Base-by-base conservation (phyloP, 2,329 filamentous ascomycete genomes). In the Trichoderma sp. region DNA sequence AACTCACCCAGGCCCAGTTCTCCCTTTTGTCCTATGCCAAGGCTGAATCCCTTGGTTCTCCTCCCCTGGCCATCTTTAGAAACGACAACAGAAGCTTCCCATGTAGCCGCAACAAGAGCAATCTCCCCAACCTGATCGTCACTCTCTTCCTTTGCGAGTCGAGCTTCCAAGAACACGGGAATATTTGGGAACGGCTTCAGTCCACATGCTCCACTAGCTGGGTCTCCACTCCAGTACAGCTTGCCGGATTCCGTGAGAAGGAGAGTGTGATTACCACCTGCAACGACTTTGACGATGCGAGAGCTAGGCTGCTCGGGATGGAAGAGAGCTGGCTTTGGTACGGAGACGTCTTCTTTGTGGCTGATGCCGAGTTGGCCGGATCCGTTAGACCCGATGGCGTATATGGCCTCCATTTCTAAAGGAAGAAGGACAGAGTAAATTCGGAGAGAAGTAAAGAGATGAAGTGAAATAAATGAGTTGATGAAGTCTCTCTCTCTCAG, bases 201-300 rank as follows among this genome's bases (percentile, higher is more conserved):
- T 1, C 88, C 89, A 74, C 88, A 90, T 2, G 88, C 87, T 14
- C 89, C 88, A 12, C 79, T 84, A 2, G 82, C 78, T 8, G 82
- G 84, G 72, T 91, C 88, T 1, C 94, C 94, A 60, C 89, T 87
- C 77, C 88, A 90, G 77, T 89, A 92, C 0, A 95, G 83, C 1
- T 82, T 76, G 0, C 91, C 91, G 30, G 84, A 79, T 4, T 83
- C 78, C n/a, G 87, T 88, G 12, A 94, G 83, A 11, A 97, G 79
- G 4, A 98, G 82, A 0, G 94, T 97, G 80, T 98, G 95, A 78
- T 98, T 98, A 1, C 95, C 95, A 4, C 95, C 95, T 8, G 93
- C 85, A 24, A 83, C 83, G 11, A 86, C 79, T 56, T 79, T 80
- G 66, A 78, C 75, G 70, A 86, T 79, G 30, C 79, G 77, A 15